These are phyloP conservation scores for Daedaleopsis nitida DNA, from an alignment of 768 basidiomycete species.

Conservation along the genomic window DNA sequence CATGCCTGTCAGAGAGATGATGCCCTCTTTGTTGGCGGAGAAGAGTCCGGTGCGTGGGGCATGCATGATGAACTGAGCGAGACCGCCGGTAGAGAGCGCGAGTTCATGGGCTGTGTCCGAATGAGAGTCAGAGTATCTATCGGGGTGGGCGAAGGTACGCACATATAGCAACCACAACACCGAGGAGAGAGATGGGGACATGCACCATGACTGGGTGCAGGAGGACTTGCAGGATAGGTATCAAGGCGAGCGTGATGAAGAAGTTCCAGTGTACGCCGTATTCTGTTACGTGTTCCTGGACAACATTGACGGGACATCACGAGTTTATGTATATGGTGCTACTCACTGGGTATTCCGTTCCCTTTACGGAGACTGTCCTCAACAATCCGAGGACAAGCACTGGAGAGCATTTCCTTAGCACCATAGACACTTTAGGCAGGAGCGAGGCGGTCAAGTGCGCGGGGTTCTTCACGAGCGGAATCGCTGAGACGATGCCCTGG, in stretches of 20 bases:
- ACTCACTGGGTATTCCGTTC: slow-evolving; percentile 88
- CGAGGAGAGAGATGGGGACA: slow-evolving; percentile 64
- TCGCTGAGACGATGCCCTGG: slow-evolving; percentile 89
- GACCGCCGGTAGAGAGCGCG: slow-evolving; percentile 51
- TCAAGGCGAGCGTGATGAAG: slow-evolving; percentile 86
- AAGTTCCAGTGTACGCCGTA: slow-evolving; percentile 99
- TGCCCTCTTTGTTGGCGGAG: slow-evolving; percentile 89
- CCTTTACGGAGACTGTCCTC: slow-evolving; percentile 86
- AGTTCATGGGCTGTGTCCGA: slow-evolving; percentile 68
- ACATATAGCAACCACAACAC: slow-evolving; percentile 61
- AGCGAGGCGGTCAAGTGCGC: slow-evolving; percentile 50
- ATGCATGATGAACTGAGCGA: slow-evolving; percentile 67
- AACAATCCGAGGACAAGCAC: slow-evolving; percentile 73
- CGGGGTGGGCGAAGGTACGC: slow-evolving; percentile 23
- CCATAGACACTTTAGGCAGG: slow-evolving; percentile 49
- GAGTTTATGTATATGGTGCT: not conserved
- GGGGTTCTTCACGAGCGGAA: slow-evolving; percentile 71
- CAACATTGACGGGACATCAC: not conserved
- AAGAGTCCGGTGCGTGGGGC: slow-evolving; percentile 65
- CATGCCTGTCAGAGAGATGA: slow-evolving; percentile 74
- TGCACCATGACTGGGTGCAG: slow-evolving; percentile 66
- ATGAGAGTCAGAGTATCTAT: not conserved
- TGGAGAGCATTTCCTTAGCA: slow-evolving; percentile 63
- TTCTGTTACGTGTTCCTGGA: slow-evolving; percentile 91
- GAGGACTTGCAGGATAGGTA: slow-evolving; percentile 72